Evolutionary conservation across 805 yeast genomes (phyloP).

Genomic region (Candida xyloterini): DNA sequence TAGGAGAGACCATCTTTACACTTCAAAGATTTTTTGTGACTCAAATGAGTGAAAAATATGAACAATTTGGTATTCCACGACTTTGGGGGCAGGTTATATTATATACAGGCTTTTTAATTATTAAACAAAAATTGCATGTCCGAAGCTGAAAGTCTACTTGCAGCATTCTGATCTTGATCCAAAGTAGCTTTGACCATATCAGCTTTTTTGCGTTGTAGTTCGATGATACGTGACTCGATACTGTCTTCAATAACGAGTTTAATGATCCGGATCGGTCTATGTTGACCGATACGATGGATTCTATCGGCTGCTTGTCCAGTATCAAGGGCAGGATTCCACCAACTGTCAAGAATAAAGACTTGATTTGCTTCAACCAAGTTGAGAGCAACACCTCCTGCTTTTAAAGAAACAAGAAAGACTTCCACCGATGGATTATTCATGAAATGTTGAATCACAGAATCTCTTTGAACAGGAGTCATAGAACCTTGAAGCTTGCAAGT

Average conservation of each 20-base stretch:
- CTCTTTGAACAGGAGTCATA: constrained; percentile 95
- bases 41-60: constrained; percentile 4
- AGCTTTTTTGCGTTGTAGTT: constrained; percentile 95
- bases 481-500: constrained; percentile 95
- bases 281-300: constrained; percentile 96
- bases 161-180: constrained; percentile 88
- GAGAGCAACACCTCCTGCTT: constrained; percentile 98
- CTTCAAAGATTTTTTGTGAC: constrained; percentile 1
- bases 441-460: constrained; percentile 82
- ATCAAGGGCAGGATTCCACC: constrained; percentile 99
- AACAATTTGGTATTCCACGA: constrained; percentile 6
- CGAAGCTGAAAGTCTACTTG: constrained; percentile 83
- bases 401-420: constrained; percentile 88
- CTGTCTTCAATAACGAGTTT: constrained; percentile 94
- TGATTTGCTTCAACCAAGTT: constrained; percentile 96
- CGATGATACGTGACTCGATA: constrained; percentile 93
- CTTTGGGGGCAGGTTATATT: constrained; percentile 7
- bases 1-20: constrained; percentile 32
- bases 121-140: constrained; percentile 93
- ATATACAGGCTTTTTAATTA: constrained; percentile 45
- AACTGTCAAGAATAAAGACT: constrained; percentile 92
- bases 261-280: constrained; percentile 88
- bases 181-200: constrained; percentile 97
- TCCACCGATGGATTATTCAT: constrained; percentile 93
- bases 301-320: constrained; percentile 96